Evolutionary conservation across 371 early-diverging fungal genomes (phyloP).

Genomic region (Mortierella sp.): DNA sequence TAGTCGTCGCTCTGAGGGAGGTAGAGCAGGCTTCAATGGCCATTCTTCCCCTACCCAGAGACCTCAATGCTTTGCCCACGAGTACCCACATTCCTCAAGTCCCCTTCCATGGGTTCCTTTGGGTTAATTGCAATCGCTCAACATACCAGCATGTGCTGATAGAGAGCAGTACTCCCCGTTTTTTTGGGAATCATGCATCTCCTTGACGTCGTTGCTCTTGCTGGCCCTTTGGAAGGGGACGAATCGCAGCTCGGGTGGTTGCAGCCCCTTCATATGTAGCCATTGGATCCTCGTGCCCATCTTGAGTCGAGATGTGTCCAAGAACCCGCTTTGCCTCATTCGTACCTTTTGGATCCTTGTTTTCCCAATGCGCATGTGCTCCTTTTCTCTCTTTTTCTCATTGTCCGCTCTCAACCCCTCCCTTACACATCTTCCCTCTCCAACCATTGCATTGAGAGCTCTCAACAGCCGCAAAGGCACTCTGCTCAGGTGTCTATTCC

Average conservation of each 20-base stretch:
- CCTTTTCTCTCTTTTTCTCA: too few species aligned
- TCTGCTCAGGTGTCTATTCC: not conserved
- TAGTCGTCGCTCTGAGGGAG: not conserved
- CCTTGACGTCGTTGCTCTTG: not conserved
- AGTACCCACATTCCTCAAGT: not conserved
- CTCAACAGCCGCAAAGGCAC: not conserved
- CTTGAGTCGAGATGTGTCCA: too few species aligned
- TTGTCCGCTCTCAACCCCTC: not conserved
- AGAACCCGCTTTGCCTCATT: too few species aligned
- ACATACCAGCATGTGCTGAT: not conserved
- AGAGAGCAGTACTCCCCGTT: not conserved
- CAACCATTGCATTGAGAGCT: not conserved
- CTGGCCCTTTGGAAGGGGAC: too few species aligned
- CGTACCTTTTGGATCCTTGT: too few species aligned
- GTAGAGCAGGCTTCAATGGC: too few species aligned
- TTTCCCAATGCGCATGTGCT: too few species aligned
- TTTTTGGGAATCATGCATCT: not conserved
- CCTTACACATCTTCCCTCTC: not conserved
- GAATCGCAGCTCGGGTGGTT: too few species aligned
- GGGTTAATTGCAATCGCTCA: constrained; percentile 11
- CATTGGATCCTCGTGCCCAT: too few species aligned
- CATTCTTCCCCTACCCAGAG: too few species aligned
- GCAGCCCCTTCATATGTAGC: too few species aligned
- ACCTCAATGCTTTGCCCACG: not conserved
- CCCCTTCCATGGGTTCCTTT: constrained; percentile 18